These are phyloP conservation scores for Isatis lusitanica DNA, from an alignment of 441 rosid genomes.

Conservation along the genomic window DNA sequence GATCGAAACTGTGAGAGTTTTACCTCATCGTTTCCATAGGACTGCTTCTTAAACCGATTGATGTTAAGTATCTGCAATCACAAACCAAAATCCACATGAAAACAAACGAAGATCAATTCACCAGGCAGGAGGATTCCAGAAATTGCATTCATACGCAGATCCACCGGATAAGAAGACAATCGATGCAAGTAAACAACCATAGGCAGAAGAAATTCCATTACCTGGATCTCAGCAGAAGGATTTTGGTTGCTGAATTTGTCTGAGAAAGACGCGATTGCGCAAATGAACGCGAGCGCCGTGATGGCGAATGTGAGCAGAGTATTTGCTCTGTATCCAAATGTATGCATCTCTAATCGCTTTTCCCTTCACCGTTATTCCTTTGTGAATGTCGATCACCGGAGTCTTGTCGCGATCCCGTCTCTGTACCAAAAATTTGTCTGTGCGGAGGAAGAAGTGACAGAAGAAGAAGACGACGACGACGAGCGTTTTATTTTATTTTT, in stretches of 20 bases:
- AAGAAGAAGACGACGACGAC: conserved; percentile 10
- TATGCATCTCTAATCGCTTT: conserved; percentile 55
- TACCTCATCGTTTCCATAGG: conserved; percentile 90
- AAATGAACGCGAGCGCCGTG: conserved; percentile 78
- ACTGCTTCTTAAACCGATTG: conserved; percentile 85
- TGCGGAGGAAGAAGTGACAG: not conserved
- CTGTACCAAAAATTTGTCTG: not conserved
- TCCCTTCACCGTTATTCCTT: not conserved
- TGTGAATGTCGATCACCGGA: not conserved
- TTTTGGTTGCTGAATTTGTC: conserved; percentile 77
- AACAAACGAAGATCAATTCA: not conserved
- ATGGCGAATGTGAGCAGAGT: conserved; percentile 78
- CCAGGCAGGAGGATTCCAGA: not conserved
- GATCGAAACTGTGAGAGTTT: not conserved
- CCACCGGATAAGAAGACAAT: not conserved
- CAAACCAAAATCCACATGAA: not conserved
- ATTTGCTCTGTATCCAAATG: conserved; percentile 85
- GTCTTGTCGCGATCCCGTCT: conserved; percentile 2
- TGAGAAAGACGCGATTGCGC: conserved; percentile 78
- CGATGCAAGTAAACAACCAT: not conserved
- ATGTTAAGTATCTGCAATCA: conserved; percentile 66
- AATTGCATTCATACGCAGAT: conserved; percentile 6
- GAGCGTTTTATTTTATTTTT: conserved; percentile 19
- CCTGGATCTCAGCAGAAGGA: conserved; percentile 89
- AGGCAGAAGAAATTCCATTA: not conserved